A percentile compares a stretch with the other conserved stretches of the same genome.
Conservation (phyloP, 1,139 yeast genomes). For the Candida smagusa region DNA sequence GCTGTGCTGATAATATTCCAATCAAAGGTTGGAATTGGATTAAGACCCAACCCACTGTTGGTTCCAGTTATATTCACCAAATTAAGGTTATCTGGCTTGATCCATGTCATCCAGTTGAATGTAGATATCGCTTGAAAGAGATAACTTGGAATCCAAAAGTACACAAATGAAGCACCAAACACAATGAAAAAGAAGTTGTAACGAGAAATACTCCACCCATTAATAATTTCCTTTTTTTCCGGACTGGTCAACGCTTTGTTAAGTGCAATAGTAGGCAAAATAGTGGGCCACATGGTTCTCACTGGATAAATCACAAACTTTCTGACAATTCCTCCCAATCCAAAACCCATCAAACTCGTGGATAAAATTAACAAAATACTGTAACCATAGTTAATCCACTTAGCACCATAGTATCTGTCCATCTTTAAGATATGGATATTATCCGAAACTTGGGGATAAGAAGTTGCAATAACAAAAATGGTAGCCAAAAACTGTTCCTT, state of each 20-base stretch:
- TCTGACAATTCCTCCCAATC: slow-evolving; percentile 18
- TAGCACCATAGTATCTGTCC: slow-evolving; percentile 10
- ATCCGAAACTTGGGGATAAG: slow-evolving; percentile 10
- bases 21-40: slow-evolving; percentile 17
- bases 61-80: slow-evolving; percentile 16
- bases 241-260: slow-evolving; percentile 16
- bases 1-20: slow-evolving; percentile 12
- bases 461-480: slow-evolving; percentile 11
- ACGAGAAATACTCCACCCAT: slow-evolving; percentile 18
- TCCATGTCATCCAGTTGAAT: slow-evolving; percentile 21
- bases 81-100: slow-evolving; percentile 15
- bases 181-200: slow-evolving; percentile 12
- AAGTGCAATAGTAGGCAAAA: slow-evolving; percentile 16
- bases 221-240: slow-evolving; percentile 13
- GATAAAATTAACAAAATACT: slow-evolving; percentile 12
- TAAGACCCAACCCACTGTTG: slow-evolving; percentile 13
- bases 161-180: slow-evolving; percentile 12
- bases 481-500: slow-evolving; percentile 20
- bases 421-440: slow-evolving; percentile 16
- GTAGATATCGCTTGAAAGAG: slow-evolving; percentile 14
- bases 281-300: slow-evolving; percentile 14
- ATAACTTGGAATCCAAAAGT: slow-evolving; percentile 18
- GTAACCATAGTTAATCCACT: slow-evolving; percentile 16
- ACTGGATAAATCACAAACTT: slow-evolving; percentile 14
- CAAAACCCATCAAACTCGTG: slow-evolving; percentile 18